Conservation (phyloP, 176 grass and related monocot species). For the Oryza meyeriana region DNA sequence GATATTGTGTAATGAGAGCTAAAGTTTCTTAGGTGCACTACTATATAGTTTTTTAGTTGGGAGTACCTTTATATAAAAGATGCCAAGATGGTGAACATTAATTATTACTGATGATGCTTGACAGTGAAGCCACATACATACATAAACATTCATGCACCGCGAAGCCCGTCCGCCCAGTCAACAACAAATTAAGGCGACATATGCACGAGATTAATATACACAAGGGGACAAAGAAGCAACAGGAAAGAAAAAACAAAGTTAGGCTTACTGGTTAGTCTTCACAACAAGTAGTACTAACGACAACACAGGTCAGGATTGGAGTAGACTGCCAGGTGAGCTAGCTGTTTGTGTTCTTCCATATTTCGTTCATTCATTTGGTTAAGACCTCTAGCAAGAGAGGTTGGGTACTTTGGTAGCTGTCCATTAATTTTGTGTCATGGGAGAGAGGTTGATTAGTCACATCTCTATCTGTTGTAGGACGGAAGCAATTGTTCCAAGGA, state of each 20-base stretch:
- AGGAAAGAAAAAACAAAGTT: neutral
- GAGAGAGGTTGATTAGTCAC: constrained; percentile 16
- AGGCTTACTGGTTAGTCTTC: neutral
- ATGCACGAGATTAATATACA: too few relatives aligned
- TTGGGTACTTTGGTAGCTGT: constrained; percentile 5
- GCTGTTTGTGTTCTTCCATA: neutral
- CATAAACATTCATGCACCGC: too few relatives aligned
- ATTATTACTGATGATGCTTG: neutral
- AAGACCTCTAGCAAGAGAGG: constrained; percentile 11
- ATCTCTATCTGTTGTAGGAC: neutral
- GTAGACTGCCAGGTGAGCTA: neutral
- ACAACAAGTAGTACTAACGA: neutral
- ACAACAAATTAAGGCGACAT: neutral
- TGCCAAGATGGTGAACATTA: neutral
- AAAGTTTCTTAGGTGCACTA: too few relatives aligned
- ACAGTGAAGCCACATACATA: neutral
- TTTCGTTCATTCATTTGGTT: constrained; percentile 27
- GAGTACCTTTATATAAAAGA: too few relatives aligned
- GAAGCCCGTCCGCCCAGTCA: neutral
- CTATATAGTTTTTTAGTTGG: too few relatives aligned
- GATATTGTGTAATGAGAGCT: too few relatives aligned
- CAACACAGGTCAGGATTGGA: neutral
- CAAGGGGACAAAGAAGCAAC: neutral
- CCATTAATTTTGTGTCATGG: neutral
- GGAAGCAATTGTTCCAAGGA: neutral